Evolutionary conservation across 192 early-diverging fungal genomes (phyloP), one percentile per base, ranked within the genome.

Genomic region (Gamsiella multidivaricata): DNA sequence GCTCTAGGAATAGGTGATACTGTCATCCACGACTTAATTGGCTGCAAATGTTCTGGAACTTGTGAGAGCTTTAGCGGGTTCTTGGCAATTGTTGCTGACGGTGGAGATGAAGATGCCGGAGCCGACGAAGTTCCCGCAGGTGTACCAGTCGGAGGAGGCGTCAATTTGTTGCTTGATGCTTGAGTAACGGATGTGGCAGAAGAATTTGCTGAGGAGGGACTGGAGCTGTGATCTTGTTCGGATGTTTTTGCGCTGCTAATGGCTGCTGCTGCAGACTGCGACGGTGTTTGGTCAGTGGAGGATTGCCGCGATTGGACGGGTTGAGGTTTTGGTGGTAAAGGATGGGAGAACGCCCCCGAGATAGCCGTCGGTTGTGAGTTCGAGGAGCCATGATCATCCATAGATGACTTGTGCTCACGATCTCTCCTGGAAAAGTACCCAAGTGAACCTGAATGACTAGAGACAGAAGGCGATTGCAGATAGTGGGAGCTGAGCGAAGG

Each of bases 21-120:
- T 5, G 74, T 78, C 66, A 78, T 78, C 74, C 74, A 78, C 3
- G 74, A 59, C n/a, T 78, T 78, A 34, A 69, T 64, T 2, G 74
- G 74, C 18, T 78, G 65, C 0, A 78, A 32, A 29, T 78, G 61
- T 0, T 49, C 52, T 45, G 42, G 74, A 26, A 78, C 57, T 17
- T 78, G 74, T 7, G 74, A 69, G 1, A 78, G 61, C 37, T 69
- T 78, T 17, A 51, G 74, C 22, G 66, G 53, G 26, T 57, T 78
- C 26, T 69, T 68, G 2, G 47, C 17, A 0, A 52, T 37, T 0
- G 46, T 26, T 20, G 54, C 31, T n/a, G 56, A 59, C 20, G 29
- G n/a, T 32, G 51, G 41, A 1, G 53, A 36, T 12, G 59, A 7
- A 22, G 59, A 33, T 49, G 54, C 37, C 25, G 43, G 1, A 22